phyloP scores from a whole-genome alignment of 1,284 basidiomycete genomes.

The Sanghuangporus weigelae region DNA sequence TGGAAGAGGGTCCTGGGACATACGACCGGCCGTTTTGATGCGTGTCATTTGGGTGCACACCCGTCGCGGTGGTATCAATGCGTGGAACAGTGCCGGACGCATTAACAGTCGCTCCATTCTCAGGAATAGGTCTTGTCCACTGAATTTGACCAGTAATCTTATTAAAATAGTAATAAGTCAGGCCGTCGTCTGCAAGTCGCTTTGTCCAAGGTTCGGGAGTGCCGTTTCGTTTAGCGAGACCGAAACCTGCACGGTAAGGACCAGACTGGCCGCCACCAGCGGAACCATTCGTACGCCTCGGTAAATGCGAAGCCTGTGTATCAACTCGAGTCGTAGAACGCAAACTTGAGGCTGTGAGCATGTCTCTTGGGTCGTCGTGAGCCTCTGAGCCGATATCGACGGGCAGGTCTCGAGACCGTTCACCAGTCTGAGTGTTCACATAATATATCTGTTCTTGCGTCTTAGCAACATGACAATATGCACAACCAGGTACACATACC shows the following conservation, averaged over 20 bases:
- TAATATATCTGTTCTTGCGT: constrained; percentile 72
- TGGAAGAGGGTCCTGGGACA: constrained; percentile 8
- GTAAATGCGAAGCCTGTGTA: constrained; percentile 34
- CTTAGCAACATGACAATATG: constrained; percentile 1
- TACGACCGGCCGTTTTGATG: constrained; percentile 7
- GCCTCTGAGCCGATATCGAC: constrained; percentile 53
- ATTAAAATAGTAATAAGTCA: constrained; percentile 78
- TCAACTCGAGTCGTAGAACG: constrained; percentile 49
- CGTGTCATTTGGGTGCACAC: constrained; percentile 2
- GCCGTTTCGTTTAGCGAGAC: constrained; percentile 47
- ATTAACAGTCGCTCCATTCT: constrained; percentile 10
- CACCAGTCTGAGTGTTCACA: constrained; percentile 86
- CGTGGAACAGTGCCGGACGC: not conserved
- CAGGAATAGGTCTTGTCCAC: constrained; percentile 57
- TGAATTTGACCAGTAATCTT: constrained; percentile 60
- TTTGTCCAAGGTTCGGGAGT: constrained; percentile 78
- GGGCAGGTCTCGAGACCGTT: constrained; percentile 84
- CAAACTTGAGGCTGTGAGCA: constrained; percentile 48
- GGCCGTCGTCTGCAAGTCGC: constrained; percentile 79
- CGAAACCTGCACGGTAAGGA: constrained; percentile 47
- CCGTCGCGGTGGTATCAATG: constrained; percentile 2
- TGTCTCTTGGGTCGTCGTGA: constrained; percentile 50
- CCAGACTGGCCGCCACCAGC: constrained; percentile 19
- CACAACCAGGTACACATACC: constrained; percentile 33
- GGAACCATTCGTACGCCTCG: constrained; percentile 26